Conservation (phyloP, 2,329 filamentous ascomycete genomes). For the Thielaviopsis euricoi region DNA sequence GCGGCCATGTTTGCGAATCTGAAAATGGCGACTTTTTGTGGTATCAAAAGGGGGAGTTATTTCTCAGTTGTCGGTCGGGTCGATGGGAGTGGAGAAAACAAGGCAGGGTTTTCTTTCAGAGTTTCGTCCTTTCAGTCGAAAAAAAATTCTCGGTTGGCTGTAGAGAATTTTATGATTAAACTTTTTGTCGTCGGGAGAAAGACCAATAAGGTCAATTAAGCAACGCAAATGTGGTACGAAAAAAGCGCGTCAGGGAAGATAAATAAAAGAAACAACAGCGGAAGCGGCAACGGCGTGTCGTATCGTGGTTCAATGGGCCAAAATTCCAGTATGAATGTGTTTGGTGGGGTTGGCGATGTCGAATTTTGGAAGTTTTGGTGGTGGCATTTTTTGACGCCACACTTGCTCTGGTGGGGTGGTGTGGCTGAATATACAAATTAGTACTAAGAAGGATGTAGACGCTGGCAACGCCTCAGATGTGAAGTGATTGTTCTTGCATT, state of each 20-base stretch:
- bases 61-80: background rate
- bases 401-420: conserved; percentile 3
- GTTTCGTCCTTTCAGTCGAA: background rate
- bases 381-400: conserved; percentile 8
- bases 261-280: background rate
- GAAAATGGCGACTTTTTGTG: conserved; percentile 1
- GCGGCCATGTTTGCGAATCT: conserved; percentile 3
- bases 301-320: background rate
- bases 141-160: background rate
- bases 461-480: background rate
- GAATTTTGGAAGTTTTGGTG: conserved; percentile 8
- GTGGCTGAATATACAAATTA: background rate
- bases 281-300: background rate
- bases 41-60: background rate
- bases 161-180: background rate
- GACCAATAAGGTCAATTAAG: background rate
- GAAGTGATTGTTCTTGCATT: too few species aligned
- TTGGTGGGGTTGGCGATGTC: conserved; percentile 9
- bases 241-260: background rate
- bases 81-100: background rate
- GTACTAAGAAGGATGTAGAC: background rate
- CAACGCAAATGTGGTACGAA: background rate
- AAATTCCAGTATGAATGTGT: background rate
- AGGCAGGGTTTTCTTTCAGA: background rate
- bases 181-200: background rate